Conservation (phyloP, 2,329 filamentous ascomycete species). For the Dendrostoma leiphaemia region DNA sequence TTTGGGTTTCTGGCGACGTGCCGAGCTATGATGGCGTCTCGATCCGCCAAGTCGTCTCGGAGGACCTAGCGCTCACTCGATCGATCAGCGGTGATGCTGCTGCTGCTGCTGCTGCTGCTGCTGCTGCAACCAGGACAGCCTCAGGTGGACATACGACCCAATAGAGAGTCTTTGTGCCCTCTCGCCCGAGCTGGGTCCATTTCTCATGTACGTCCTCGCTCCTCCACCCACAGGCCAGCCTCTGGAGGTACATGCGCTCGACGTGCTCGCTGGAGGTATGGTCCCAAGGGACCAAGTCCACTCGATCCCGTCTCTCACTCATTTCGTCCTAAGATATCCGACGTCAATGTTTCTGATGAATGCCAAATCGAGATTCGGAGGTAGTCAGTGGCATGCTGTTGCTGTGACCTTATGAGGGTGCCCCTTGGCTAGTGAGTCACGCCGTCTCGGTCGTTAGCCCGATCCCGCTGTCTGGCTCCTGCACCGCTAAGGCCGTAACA, state of each 20-base stretch:
- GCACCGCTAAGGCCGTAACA: no score
- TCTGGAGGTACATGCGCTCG: slow-evolving; percentile 40
- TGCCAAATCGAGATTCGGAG: no score
- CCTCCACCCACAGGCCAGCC: slow-evolving; percentile 45
- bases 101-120: no score
- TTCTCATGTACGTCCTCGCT: slow-evolving; percentile 30
- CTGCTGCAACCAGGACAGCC: no score
- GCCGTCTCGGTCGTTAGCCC: no score
- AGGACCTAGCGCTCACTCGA: slow-evolving; percentile 26
- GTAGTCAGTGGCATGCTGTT: no score
- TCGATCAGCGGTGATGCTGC: not conserved
- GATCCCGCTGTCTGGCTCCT: no score
- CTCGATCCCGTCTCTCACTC: slow-evolving; percentile 15
- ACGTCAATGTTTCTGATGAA: no score
- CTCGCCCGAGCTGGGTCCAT: slow-evolving; percentile 33
- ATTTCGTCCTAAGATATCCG: no score
- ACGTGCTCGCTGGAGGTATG: slow-evolving; percentile 36
- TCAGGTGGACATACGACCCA: slow-evolving; percentile 41
- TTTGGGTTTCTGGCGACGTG: slow-evolving; percentile 30
- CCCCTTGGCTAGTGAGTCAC: no score
- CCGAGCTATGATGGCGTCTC: slow-evolving; percentile 28
- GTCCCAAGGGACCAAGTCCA: slow-evolving; percentile 45
- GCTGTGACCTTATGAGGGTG: no score
- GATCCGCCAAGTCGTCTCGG: slow-evolving; percentile 27
- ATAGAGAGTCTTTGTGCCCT: slow-evolving; percentile 36